Evolutionary conservation across 192 early-diverging fungal species (phyloP), one percentile per base, ranked within the genome.

Genomic region (Coemansia sp.): DNA sequence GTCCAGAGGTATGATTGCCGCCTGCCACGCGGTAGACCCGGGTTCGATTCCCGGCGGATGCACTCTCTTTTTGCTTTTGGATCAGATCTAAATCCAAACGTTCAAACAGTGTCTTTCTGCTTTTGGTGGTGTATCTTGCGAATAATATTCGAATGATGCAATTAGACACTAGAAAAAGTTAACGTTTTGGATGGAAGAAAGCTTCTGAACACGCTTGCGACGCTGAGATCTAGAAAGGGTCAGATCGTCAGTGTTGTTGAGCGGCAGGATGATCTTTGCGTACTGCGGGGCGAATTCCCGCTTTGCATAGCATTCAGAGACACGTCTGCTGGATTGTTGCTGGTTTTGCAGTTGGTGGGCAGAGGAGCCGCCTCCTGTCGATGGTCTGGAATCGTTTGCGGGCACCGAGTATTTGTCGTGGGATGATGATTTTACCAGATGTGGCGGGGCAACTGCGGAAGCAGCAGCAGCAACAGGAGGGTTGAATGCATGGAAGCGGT

Each of bases 1-100:
- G 84, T 83, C 74, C 74, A 84, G 80, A 79, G 81, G 82, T 86
- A 84, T 86, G 80, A 85, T 87, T 82, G 82, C 81, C 83, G 83
- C 84, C 87, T 88, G 83, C 85, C 85, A 84, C 87, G 87, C 82
- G 85, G 81, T 83, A 82, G 87, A 84, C 87, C 87, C 85, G 87
- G 85, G 87, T 88, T 88, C 87, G 82, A 88, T 85, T 86, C 87
- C 85, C 85, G 85, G 87, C 72, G 65, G 74, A 64, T 67, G 83
- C 84, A 83, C 48, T 19, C 41, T 62, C 62, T 57, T 64, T n/a
- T n/a, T n/a, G n/a, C n/a, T n/a, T 48, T 31, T n/a, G n/a, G n/a
- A n/a, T n/a, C n/a, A n/a, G n/a, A n/a, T n/a, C n/a, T n/a, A n/a
- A n/a, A n/a, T n/a, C n/a, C n/a, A n/a, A n/a, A n/a, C n/a, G n/a